A percentile compares a stretch with the other conserved stretches of the same genome.
phyloP scores from a whole-genome alignment of 371 early-diverging fungal genomes.

The Sporodiniella umbellata region DNA sequence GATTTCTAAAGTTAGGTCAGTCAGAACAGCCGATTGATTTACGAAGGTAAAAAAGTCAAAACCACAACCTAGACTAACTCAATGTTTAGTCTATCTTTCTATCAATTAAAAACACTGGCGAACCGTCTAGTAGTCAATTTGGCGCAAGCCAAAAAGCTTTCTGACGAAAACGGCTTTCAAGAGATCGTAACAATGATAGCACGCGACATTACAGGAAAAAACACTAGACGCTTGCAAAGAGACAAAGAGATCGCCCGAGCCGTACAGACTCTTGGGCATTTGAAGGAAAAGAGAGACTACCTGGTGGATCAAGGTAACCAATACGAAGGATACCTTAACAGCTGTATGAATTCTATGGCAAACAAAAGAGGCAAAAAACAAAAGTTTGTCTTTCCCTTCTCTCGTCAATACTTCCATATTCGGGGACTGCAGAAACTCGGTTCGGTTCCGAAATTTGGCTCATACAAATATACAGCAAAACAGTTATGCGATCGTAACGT shows the following conservation, averaged over 20 bases:
- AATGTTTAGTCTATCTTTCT: conserved; percentile 26
- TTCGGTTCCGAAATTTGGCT: conserved; percentile 93
- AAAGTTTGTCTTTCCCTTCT: conserved; percentile 80
- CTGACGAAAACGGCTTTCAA: conserved; percentile 61
- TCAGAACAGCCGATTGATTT: conserved; percentile 31
- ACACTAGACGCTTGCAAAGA: conserved; percentile 77
- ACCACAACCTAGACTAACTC: background rate
- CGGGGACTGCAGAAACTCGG: conserved; percentile 81
- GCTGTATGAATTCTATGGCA: conserved; percentile 85
- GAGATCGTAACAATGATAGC: conserved; percentile 91
- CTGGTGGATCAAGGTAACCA: conserved; percentile 81
- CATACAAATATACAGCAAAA: conserved; percentile 95
- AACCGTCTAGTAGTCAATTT: conserved; percentile 29
- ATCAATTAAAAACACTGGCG: conserved; percentile 34
- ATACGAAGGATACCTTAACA: conserved; percentile 86
- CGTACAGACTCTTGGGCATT: conserved; percentile 72
- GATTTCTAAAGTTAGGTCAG: conserved; percentile 29
- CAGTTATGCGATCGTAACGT: conserved; percentile 92
- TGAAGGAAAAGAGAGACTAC: conserved; percentile 79
- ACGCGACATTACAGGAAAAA: conserved; percentile 89
- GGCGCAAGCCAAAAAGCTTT: conserved; percentile 35
- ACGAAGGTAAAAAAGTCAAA: conserved; percentile 19
- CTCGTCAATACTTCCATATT: conserved; percentile 92
- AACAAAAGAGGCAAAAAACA: conserved; percentile 73
- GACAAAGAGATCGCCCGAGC: conserved; percentile 71